Evolutionary conservation across 2,329 filamentous ascomycete genomes (phyloP), one percentile per base, ranked within the genome.

Genomic region (Fusarium sterilihyphosum): DNA sequence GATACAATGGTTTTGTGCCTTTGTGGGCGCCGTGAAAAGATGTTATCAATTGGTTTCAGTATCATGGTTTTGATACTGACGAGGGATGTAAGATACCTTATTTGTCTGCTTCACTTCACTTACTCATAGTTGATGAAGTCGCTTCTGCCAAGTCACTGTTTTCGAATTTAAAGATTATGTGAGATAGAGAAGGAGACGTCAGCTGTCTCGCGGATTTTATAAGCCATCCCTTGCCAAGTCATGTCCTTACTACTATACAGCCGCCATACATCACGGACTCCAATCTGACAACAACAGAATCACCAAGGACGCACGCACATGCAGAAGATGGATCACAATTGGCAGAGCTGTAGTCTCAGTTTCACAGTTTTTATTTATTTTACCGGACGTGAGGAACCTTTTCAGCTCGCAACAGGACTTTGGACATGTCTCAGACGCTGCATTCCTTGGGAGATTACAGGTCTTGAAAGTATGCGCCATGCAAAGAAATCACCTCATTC

Each of bases 391-490:
- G 52, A 60, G 41, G 43, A 61, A 41, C 26, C 38, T 40, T 40
- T 46, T 18, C 59, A 46, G 35, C 46, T 46, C n/a, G 16, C 43
- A 47, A 20, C 52, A 47, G 24, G 29, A 43, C 26, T 40, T 41
- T 52, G 46, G 22, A 33, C 9, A 61, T 53, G 72, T 75, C 64
- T 74, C 44, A 73, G 56, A 38, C 44, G 37, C 17, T 50, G 43
- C 68, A 74, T 75, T 73, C 72, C 72, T 70, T 44, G 62, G 63
- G 68, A 75, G 57, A 74, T 66, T 75, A 29, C 44, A 29, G 37
- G 60, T 54, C 58, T 62, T 43, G 37, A 31, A 41, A 61, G 46
- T 60, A 54, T 49, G 59, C 37, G 49, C 53, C 46, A 38, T 46
- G 49, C 29, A 38, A 61, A 49, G 33, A 47, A 40, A 54, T 18